These are phyloP conservation scores for Dianthus caryophyllus DNA, from an alignment of 148 eudicot genomes.

Conservation along the genomic window DNA sequence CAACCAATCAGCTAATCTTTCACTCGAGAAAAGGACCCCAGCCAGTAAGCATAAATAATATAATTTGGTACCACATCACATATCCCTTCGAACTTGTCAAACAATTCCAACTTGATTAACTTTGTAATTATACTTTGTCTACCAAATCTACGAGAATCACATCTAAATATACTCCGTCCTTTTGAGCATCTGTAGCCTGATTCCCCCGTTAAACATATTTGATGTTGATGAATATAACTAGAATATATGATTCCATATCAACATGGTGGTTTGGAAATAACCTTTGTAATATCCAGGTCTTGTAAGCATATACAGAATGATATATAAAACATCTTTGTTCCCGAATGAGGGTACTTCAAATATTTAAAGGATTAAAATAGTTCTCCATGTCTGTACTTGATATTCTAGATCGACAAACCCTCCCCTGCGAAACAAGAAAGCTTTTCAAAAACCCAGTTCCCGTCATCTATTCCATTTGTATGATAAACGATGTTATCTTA, in stretches of 20 bases:
- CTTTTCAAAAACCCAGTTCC: too few species aligned
- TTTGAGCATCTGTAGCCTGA: conserved; percentile 12
- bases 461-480: too few species aligned
- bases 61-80: conserved; percentile 6
- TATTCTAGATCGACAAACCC: too few species aligned
- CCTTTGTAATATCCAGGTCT: conserved; percentile 1
- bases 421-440: too few species aligned
- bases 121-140: conserved; percentile 14
- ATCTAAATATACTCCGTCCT: conserved; percentile 7
- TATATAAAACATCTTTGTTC: conserved; percentile 11
- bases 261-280: not conserved
- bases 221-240: not conserved
- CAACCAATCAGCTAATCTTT: conserved; percentile 9
- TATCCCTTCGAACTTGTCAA: not conserved
- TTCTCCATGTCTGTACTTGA: not conserved
- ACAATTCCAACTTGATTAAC: conserved; percentile 4
- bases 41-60: conserved; percentile 6
- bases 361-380: conserved; percentile 7
- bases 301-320: conserved; percentile 4
- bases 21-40: conserved; percentile 8
- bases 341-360: not conserved
- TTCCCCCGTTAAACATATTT: not conserved
- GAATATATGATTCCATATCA: conserved; percentile 14
- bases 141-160: conserved; percentile 22
- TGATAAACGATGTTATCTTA: too few species aligned